phyloP scores from a whole-genome alignment of 345 rosid genomes.

The Eutrema yunnanense region DNA sequence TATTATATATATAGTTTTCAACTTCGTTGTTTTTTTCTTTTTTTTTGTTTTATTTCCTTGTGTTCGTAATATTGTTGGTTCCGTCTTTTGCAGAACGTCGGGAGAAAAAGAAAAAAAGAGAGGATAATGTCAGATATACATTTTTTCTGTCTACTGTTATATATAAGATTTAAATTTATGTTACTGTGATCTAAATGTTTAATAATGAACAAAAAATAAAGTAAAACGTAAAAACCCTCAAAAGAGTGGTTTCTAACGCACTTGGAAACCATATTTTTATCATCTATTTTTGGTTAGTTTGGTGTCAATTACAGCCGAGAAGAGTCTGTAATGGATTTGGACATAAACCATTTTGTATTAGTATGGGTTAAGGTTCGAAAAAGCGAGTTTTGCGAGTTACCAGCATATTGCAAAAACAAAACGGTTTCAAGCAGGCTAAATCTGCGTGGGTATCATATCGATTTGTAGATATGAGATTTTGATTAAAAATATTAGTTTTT shows the following conservation, averaged over 20 bases:
- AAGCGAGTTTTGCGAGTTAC: too few relatives aligned
- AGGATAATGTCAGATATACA: background rate
- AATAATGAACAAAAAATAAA: background rate
- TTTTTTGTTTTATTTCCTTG: background rate
- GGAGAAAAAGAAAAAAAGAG: too few relatives aligned
- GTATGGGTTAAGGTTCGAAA: too few relatives aligned
- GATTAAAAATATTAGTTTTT: background rate
- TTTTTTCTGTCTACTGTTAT: background rate
- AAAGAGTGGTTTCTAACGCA: background rate
- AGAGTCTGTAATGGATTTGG: too few relatives aligned
- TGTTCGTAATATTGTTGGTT: background rate
- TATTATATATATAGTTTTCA: conserved; percentile 3
- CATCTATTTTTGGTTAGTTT: too few relatives aligned
- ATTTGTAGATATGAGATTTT: background rate
- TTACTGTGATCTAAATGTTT: background rate
- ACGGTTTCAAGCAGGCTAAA: background rate
- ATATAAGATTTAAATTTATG: background rate
- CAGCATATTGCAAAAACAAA: background rate
- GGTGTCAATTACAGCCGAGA: too few relatives aligned
- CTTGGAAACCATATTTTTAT: too few relatives aligned
- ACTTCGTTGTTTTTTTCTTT: background rate
- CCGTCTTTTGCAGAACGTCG: background rate
- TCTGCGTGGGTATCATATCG: background rate
- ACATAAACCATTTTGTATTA: too few relatives aligned
- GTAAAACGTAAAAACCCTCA: too few relatives aligned